phyloP scores from a whole-genome alignment of 192 early-diverging fungal species.

The Entomortierella beljakovae region DNA sequence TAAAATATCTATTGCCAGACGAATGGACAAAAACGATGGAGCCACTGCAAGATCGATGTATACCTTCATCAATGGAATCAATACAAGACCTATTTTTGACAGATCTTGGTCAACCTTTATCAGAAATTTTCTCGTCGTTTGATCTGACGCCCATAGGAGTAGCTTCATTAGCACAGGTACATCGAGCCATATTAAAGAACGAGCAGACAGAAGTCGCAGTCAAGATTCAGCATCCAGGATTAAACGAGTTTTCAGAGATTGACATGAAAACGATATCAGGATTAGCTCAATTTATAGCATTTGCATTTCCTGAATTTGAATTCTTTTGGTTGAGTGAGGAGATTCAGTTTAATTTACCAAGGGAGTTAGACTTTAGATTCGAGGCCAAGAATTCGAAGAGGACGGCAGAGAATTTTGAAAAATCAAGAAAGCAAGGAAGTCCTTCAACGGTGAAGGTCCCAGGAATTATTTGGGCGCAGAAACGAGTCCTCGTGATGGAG shows the following conservation, averaged over 20 bases:
- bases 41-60: constrained; percentile 82
- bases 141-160: constrained; percentile 87
- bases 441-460: constrained; percentile 72
- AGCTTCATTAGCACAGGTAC: constrained; percentile 94
- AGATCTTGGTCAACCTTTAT: constrained; percentile 74
- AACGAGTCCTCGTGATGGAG: constrained; percentile 89
- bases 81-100: constrained; percentile 72
- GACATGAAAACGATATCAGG: constrained; percentile 80
- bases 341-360: constrained; percentile 82
- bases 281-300: constrained; percentile 71
- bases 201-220: constrained; percentile 86
- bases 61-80: constrained; percentile 76
- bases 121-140: constrained; percentile 79
- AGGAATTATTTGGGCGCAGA: constrained; percentile 75
- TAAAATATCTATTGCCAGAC: constrained; percentile 79
- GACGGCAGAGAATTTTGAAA: constrained; percentile 71
- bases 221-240: constrained; percentile 90
- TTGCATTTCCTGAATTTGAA: constrained; percentile 87
- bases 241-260: constrained; percentile 78
- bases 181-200: constrained; percentile 75
- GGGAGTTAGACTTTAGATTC: constrained; percentile 86
- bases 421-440: constrained; percentile 37
- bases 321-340: constrained; percentile 93
- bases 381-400: constrained; percentile 84
- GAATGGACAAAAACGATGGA: constrained; percentile 92